A percentile compares a stretch with the other conserved stretches of the same genome.
These are phyloP conservation scores for Alternaria metachromatica DNA, from an alignment of 2,329 filamentous ascomycete species.

Conservation along the genomic window DNA sequence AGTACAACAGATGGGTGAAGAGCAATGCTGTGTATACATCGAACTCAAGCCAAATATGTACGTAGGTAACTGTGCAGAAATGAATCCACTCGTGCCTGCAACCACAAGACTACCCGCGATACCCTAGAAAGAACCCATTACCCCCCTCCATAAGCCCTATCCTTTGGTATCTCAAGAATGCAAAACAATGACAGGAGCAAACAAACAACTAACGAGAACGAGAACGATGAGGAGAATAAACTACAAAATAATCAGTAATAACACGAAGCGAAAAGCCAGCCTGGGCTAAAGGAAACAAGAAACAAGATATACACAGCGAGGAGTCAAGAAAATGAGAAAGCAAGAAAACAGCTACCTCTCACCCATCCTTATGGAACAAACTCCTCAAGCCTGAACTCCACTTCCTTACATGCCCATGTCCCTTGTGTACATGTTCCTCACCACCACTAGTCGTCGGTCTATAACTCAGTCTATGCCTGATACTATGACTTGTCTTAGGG, in stretches of 20 bases:
- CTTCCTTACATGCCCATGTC: slow-evolving; percentile 20
- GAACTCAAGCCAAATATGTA: too few relatives aligned
- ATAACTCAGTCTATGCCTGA: slow-evolving; percentile 1
- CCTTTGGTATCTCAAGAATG: background rate
- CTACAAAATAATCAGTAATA: background rate
- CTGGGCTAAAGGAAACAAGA: background rate
- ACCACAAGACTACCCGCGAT: too few relatives aligned
- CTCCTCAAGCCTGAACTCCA: slow-evolving; percentile 32
- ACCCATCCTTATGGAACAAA: slow-evolving; percentile 20
- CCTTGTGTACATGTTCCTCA: background rate
- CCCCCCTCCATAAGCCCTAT: background rate
- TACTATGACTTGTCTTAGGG: slow-evolving; percentile 20
- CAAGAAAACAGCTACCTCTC: background rate
- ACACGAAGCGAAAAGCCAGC: background rate
- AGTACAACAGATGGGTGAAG: too few relatives aligned
- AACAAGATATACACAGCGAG: background rate
- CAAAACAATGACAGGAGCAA: background rate
- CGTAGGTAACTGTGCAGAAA: too few relatives aligned
- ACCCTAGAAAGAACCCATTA: background rate
- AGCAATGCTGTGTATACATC: too few relatives aligned
- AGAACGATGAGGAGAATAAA: background rate
- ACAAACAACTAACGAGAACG: background rate
- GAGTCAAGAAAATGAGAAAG: background rate
- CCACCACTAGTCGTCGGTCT: slow-evolving; percentile 11
- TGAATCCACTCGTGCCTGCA: too few relatives aligned